phyloP scores from a whole-genome alignment of 345 rosid genomes.

The Schrenkiella parvula region DNA sequence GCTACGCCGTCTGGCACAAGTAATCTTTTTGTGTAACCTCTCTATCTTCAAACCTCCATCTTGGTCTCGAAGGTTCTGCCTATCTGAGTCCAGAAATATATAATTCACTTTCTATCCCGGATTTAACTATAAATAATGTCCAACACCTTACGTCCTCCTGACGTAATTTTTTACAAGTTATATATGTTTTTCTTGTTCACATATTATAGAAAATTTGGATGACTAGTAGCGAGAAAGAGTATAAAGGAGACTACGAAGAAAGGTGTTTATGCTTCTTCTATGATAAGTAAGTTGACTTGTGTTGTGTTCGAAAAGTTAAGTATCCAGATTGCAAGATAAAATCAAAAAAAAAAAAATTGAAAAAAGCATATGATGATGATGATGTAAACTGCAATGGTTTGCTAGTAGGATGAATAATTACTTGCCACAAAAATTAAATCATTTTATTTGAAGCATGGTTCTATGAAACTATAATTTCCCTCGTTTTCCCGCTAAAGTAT shows the following conservation, averaged over 20 bases:
- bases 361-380: background rate
- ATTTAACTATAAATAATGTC: background rate
- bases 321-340: background rate
- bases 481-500: background rate
- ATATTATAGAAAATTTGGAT: background rate
- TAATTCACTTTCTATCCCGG: background rate
- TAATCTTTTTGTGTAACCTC: constrained; percentile 17
- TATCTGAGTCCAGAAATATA: background rate
- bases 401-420: background rate
- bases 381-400: background rate
- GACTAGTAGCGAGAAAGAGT: constrained; percentile 9
- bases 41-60: background rate
- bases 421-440: background rate
- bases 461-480: background rate
- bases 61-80: background rate
- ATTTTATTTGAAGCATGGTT: background rate
- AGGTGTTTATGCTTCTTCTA: background rate
- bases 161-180: background rate
- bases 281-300: constrained; percentile 20
- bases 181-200: background rate
- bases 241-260: background rate
- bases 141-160: constrained; percentile 10
- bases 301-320: background rate
- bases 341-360: background rate
- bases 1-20: constrained; percentile 82